Evolutionary conservation across 2,329 filamentous ascomycete species (phyloP).

Genomic region (Penicillium sp.): DNA sequence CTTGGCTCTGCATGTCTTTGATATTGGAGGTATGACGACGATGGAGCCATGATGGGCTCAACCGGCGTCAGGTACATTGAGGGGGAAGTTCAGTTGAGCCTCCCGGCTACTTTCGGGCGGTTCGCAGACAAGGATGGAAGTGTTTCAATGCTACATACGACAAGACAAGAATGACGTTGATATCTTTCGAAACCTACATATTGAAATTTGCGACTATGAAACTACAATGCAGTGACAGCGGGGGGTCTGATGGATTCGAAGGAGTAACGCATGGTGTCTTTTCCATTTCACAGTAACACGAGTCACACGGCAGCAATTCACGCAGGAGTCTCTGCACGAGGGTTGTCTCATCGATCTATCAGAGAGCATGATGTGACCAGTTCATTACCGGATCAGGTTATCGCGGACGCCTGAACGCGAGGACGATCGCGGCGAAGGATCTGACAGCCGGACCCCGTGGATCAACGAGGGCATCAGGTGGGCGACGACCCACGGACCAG

Average conservation of each 20-base stretch:
- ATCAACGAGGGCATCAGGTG: not conserved
- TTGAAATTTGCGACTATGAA: not conserved
- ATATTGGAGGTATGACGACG: slow-evolving; percentile 1
- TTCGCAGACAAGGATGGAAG: not conserved
- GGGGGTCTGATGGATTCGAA: not conserved
- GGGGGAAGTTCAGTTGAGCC: not conserved
- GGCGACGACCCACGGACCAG: not conserved
- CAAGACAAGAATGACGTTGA: no score
- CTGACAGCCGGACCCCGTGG: slow-evolving; percentile 6
- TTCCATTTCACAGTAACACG: not conserved
- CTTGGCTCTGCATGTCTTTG: slow-evolving; percentile 6
- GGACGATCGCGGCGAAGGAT: no score
- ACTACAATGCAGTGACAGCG: not conserved
- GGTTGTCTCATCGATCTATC: slow-evolving; percentile 2
- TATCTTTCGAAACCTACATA: no score
- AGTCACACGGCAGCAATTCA: not conserved
- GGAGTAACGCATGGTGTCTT: not conserved
- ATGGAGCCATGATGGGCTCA: slow-evolving; percentile 6
- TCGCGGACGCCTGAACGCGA: slow-evolving; percentile 10
- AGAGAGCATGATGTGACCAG: slow-evolving; percentile 3
- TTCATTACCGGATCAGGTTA: slow-evolving; percentile 7
- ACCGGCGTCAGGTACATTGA: slow-evolving; percentile 3
- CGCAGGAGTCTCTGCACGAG: not conserved
- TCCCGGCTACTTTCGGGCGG: not conserved
- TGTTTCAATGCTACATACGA: no score